Conservation (phyloP, 345 rosid genomes). For the Hevea brasiliensis region DNA sequence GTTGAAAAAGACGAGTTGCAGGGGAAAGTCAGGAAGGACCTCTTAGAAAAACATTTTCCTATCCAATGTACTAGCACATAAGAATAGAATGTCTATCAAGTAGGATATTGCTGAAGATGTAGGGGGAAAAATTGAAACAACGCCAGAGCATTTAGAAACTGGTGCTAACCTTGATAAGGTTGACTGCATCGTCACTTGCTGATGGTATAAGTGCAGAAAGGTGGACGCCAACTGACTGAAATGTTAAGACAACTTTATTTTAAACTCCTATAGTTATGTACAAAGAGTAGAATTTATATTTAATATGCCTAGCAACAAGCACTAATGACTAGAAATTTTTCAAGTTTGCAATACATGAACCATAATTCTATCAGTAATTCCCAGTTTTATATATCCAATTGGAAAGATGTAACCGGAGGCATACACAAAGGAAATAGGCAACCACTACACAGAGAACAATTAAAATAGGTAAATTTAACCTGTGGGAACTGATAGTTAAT, state of each 20-base stretch:
- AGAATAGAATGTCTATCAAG: not conserved
- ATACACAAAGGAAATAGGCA: not conserved
- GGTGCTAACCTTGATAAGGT: constrained; percentile 57
- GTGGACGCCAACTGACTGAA: constrained; percentile 57
- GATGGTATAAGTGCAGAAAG: constrained; percentile 59
- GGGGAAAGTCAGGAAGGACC: not conserved
- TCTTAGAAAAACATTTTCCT: not conserved
- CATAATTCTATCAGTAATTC: not conserved
- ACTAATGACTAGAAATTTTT: not conserved
- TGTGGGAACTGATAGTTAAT: constrained; percentile 78
- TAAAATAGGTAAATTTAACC: constrained; percentile 3
- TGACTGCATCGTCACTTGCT: constrained; percentile 65
- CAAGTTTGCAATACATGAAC: not conserved
- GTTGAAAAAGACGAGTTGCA: not conserved
- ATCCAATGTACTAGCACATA: not conserved
- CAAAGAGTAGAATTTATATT: not conserved
- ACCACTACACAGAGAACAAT: no score
- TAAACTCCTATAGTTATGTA: not conserved
- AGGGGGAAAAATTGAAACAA: no score
- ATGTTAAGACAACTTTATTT: constrained; percentile 3
- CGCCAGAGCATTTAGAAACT: not conserved
- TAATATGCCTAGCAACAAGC: not conserved
- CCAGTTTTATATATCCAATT: not conserved
- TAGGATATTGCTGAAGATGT: not conserved
- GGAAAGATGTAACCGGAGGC: not conserved